These are phyloP conservation scores for Carex arenaria DNA, from an alignment of 202 grass and related monocot species.

Conservation along the genomic window DNA sequence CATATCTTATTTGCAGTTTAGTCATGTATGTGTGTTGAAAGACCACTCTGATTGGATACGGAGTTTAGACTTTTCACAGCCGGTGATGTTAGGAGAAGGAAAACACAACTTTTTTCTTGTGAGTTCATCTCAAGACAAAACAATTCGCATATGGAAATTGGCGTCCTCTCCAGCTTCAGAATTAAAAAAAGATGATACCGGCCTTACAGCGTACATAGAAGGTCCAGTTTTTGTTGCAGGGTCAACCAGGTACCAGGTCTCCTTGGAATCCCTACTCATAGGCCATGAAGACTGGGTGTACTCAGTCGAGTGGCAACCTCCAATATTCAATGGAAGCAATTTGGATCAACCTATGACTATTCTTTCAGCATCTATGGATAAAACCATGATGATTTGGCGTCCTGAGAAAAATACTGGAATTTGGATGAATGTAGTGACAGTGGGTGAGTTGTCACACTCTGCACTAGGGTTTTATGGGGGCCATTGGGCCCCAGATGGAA, in stretches of 20 bases:
- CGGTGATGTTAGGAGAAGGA: conserved; percentile 38
- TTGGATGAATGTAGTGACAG: conserved; percentile 87
- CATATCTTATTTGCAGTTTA: conserved; percentile 41
- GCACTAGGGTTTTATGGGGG: conserved; percentile 95
- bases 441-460: conserved; percentile 86
- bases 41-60: conserved; percentile 95
- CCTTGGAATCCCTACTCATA: conserved; percentile 83
- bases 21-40: conserved; percentile 77
- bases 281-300: conserved; percentile 99
- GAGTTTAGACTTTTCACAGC: conserved; percentile 91
- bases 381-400: conserved; percentile 98
- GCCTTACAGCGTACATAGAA: conserved; percentile 85
- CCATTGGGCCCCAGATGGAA: conserved; percentile 68
- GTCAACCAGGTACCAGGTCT: conserved; percentile 58
- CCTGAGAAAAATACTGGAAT: conserved; percentile 84
- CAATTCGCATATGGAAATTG: conserved; percentile 93
- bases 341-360: conserved; percentile 76
- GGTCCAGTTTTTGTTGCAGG: conserved; percentile 56
- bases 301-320: conserved; percentile 85
- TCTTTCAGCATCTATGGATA: conserved; percentile 97
- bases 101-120: conserved; percentile 69
- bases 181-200: conserved; percentile 44
- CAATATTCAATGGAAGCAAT: conserved; percentile 42
- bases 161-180: conserved; percentile 28
- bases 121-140: conserved; percentile 96